Evolutionary conservation across 1,284 basidiomycete species (phyloP).

Genomic region (Tilletia walkeri): DNA sequence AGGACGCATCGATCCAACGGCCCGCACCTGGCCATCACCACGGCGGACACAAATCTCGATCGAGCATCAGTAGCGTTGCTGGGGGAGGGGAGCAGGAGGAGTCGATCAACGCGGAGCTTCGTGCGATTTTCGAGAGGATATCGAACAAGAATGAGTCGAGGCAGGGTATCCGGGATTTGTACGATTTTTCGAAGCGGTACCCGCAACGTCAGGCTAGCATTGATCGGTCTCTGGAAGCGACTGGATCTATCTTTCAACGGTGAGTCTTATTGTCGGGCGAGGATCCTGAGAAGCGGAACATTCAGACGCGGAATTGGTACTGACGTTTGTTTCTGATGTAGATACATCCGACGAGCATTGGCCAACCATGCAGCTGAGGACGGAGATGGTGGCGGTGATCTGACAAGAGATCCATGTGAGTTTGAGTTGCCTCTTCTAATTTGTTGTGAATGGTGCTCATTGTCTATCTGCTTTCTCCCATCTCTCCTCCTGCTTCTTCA

Average conservation of each 20-base stretch:
- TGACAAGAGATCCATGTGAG: conserved; percentile 9
- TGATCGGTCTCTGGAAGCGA: conserved; percentile 58
- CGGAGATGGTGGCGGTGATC: conserved; percentile 58
- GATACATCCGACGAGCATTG: conserved; percentile 57
- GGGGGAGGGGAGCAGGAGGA: conserved; percentile 61
- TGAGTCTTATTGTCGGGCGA: background rate
- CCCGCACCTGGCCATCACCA: conserved; percentile 4
- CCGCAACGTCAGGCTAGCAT: conserved; percentile 83
- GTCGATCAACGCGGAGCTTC: conserved; percentile 71
- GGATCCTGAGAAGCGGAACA: too few species aligned
- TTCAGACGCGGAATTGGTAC: background rate
- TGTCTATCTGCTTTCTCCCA: background rate
- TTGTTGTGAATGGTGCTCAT: background rate
- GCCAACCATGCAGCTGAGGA: conserved; percentile 74
- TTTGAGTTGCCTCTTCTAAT: background rate
- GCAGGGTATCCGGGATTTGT: conserved; percentile 88
- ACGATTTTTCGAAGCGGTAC: conserved; percentile 87
- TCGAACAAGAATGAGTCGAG: conserved; percentile 77
- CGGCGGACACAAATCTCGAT: conserved; percentile 41
- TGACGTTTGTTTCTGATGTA: background rate
- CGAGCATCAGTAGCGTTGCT: background rate
- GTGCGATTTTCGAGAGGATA: conserved; percentile 82
- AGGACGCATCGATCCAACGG: conserved; percentile 60
- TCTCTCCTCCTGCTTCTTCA: background rate
- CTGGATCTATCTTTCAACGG: conserved; percentile 58